A percentile compares a stretch with the other conserved stretches of the same genome.
Evolutionary conservation across 208 protist species (phyloP).

Genomic region (Trypanosoma grayi): DNA sequence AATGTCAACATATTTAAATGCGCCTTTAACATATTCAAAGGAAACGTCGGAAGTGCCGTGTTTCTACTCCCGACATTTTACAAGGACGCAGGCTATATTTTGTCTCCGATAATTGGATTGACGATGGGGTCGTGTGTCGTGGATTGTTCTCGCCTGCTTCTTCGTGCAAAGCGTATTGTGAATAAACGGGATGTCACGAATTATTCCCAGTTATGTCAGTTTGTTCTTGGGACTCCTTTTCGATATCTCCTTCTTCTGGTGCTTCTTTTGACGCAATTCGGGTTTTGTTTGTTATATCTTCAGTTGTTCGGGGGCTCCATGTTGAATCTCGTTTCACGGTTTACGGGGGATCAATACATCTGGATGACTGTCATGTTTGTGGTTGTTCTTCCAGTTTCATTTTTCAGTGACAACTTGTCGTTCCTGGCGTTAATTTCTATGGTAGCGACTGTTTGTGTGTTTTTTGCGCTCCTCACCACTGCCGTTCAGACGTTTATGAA

Average conservation of each 20-base stretch:
- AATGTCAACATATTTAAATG: slow-evolving; percentile 28
- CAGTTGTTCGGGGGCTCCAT: slow-evolving; percentile 26
- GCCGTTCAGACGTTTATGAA: slow-evolving; percentile 5
- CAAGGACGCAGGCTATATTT: slow-evolving; percentile 24
- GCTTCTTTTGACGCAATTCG: slow-evolving; percentile 36
- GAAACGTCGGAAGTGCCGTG: slow-evolving; percentile 32
- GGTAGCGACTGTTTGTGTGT: slow-evolving; percentile 11
- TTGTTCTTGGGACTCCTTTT: slow-evolving; percentile 22
- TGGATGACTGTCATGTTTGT: slow-evolving; percentile 26
- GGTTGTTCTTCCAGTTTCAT: slow-evolving; percentile 18
- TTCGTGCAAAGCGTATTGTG: slow-evolving; percentile 24
- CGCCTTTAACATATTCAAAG: slow-evolving; percentile 48
- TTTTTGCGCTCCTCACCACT: slow-evolving; percentile 21
- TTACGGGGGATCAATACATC: slow-evolving; percentile 18
- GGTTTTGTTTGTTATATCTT: slow-evolving; percentile 35
- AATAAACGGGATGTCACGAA: slow-evolving; percentile 12
- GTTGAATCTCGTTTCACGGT: slow-evolving; percentile 6
- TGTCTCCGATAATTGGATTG: slow-evolving; percentile 19
- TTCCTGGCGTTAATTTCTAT: slow-evolving; percentile 22
- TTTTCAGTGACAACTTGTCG: slow-evolving; percentile 16
- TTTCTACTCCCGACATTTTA: slow-evolving; percentile 34
- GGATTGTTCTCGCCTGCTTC: slow-evolving; percentile 26
- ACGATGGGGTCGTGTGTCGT: slow-evolving; percentile 21
- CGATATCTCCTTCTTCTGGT: slow-evolving; percentile 20
- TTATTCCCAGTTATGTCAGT: slow-evolving; percentile 20